Evolutionary conservation across 306 rosid genomes (phyloP), one percentile per base, ranked within the genome.

Genomic region (Corylus avellana): DNA sequence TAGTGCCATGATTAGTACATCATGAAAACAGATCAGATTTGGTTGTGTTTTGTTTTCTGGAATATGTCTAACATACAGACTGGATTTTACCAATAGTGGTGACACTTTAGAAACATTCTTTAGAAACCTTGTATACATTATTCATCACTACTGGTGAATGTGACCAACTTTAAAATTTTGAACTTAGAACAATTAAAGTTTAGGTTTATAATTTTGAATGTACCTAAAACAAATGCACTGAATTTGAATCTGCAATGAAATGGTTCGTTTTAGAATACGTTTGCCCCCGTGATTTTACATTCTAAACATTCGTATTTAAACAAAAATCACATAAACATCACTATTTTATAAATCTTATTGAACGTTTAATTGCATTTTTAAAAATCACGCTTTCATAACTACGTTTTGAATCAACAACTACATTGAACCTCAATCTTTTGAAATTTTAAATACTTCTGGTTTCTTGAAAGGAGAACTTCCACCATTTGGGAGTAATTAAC

Each of bases 21-120:
- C 72, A 42, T 68, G 72, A 27, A 42, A 67, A 18, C 29, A 67
- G 9, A 22, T 22, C 22, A 67, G 27, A 44, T 37, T 67, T 8
- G 51, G 18, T n/a, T 39, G 1, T 39, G 22, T 39, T 17, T 67
- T 37, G 12, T 67, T 61, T 63, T 46, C 70, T 9, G 72, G 20
- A 39, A 8, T 17, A 67, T 67, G 25, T 17, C 50, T 67, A 9
- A 67, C 51, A 18, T 8, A 39, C 16, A 18, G 49, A 8, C 42
- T 37, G 49, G 12, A 67, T 39, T 14, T 37, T 7, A 39, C 13
- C 25, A 67, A 66, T 39, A 7, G 17, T 29, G 49, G 18, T 39
- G 18, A 16, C 22, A 17, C 73, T 64, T 64, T 64, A 37, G 79
- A 66, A 76, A 64, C 62, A 76, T 37, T 64, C 64, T 51, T 44